Evolutionary conservation across 139 green algal species (phyloP), one percentile per base, ranked within the genome.

Genomic region (Chlamydomonas urium): DNA sequence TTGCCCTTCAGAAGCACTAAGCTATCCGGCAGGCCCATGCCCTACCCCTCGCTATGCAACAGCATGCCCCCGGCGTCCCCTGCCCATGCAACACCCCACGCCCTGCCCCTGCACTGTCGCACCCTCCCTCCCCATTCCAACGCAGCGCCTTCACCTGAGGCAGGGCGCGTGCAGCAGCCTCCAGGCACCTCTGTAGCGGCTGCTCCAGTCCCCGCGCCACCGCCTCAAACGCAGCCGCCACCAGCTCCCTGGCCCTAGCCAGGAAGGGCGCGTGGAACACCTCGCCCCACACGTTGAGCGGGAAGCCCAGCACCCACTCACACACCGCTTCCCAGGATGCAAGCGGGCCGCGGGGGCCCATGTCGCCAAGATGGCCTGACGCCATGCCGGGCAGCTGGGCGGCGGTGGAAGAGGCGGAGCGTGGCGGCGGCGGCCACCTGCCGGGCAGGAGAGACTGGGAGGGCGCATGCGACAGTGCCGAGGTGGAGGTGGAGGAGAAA

Each of bases 231-330:
- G 71, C 57, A 4, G n/a, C 62, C 23, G 77, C 73, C 6, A 94
- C 66, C 17, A 95, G 75, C 53, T 81, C 72, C 75, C 85, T 85
- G 42, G 74, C 81, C 0, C 85, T 69, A 23, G 73, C 75, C 50
- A 90, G 58, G 53, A 95, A 90, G 23, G 81, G 65, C 10, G 66
- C 56, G 66, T 95, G 90, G 57, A 96, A 88, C 6, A 95, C 36
- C 63, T 83, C 65, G n/a, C 81, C 71, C 90, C 90, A 95, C 38
- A 95, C 58, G 24, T 82, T 71, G 24, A 88, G 36, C 17, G 74
- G 88, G 3, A 76, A 68, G 10, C 88, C 88, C 38, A 96, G 74
- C 67, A 94, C 85, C 81, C 88, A 88, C 74, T 93, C 85, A 47
- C 85, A 90, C 32, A 88, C 75, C 23, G 76, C 72, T 19, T 81